Base-by-base conservation (phyloP, 75 land plant genomes). In the Cunninghamia lanceolata region DNA sequence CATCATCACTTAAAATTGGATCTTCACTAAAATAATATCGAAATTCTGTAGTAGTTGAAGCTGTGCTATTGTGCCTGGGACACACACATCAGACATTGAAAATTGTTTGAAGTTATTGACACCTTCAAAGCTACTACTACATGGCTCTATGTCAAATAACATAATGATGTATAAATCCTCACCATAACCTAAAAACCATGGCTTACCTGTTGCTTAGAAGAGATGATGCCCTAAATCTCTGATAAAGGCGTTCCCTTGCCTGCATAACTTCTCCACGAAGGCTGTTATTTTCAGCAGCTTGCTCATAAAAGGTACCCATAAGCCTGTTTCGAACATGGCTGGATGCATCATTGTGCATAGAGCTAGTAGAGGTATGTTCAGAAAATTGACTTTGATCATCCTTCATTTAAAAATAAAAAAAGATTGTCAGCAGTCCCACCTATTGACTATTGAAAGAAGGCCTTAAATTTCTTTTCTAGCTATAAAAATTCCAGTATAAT, bases 151-250 rank as follows among this genome's bases (percentile, higher is more conserved):
- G 42, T 36, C 46, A 10, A 15, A 25, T 42, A 79, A 21, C 11
- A 42, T 19, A 43, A 43, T 7, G 46, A 32, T 73, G 9, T 9
- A 34, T 25, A n/a, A 13, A 80, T 45, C 34, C 3, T 25, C 14
- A 80, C 25, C 30, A 45, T 3, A n/a, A 43, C 82, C 47, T 28
- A 13, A 73, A 32, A 30, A 25, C 68, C 36, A 73, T 32, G 1
- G 16, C 36, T 13, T 78, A 95, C 93, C 96, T 93, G 80, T 85
- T 87, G 50, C 78, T 86, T 34, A 88, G 77, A 83, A 92, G 88
- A 34, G 96, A 88, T 16, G 91, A 85, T n/a, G 96, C 93, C 85
- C 98, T 91, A 53, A 96, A 82, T 83, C 98, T 94, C 84, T 95
- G 93, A 21, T 93, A 83, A 82, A 96, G 92, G 75, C 94, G 92